A percentile compares a stretch with the other conserved stretches of the same genome.
These are phyloP conservation scores for Yamadazyma atlantica DNA, from an alignment of 1,139 yeast species.

Conservation along the genomic window DNA sequence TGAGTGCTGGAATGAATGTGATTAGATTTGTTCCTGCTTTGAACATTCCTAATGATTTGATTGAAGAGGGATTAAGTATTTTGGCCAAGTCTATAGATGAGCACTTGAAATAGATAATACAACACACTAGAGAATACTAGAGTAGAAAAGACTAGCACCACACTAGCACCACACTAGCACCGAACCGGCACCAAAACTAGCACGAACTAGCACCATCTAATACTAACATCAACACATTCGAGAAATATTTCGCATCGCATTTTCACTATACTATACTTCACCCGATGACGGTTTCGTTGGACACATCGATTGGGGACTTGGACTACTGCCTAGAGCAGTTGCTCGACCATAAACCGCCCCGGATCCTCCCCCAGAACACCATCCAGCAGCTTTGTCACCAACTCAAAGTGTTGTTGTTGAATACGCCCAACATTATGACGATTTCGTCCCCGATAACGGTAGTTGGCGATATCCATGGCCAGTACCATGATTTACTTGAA, in stretches of 20 bases:
- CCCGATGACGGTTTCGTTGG: conserved; percentile 34
- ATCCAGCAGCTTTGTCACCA: conserved; percentile 46
- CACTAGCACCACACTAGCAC: background rate
- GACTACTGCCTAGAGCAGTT: conserved; percentile 48
- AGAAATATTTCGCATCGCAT: background rate
- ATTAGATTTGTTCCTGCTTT: conserved; percentile 90
- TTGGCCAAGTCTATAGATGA: conserved; percentile 36
- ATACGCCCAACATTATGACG: conserved; percentile 71
- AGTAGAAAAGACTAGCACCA: no score
- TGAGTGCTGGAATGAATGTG: conserved; percentile 90
- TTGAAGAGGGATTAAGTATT: conserved; percentile 68
- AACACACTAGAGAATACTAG: no score
- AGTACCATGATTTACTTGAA: conserved; percentile 88
- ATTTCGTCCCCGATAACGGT: conserved; percentile 86
- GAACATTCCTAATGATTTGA: conserved; percentile 69
- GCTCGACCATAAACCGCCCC: conserved; percentile 44
- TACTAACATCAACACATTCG: background rate
- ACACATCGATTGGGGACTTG: conserved; percentile 37
- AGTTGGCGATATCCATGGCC: conserved; percentile 99
- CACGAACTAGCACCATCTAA: background rate
- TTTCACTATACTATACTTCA: background rate
- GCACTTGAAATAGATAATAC: no score
- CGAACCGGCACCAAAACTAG: background rate
- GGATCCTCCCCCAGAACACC: conserved; percentile 40
- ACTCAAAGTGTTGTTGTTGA: conserved; percentile 37